These are phyloP conservation scores for Trichoderma sp. DNA, from an alignment of 2,329 filamentous ascomycete species.

Conservation along the genomic window DNA sequence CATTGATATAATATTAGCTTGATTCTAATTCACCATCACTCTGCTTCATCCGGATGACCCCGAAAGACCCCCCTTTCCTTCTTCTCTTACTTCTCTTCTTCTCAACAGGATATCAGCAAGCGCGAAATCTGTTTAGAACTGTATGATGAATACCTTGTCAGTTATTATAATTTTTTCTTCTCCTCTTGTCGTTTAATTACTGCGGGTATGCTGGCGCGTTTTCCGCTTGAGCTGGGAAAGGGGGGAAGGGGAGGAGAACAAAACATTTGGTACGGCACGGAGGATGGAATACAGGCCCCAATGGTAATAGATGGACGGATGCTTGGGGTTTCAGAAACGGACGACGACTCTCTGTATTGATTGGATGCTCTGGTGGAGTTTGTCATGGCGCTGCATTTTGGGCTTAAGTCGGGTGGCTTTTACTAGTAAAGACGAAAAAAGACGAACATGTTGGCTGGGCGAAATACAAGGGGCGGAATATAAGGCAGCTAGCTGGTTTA, in stretches of 20 bases:
- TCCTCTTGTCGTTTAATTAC: neutral
- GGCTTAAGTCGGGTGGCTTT: neutral
- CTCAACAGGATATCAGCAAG: constrained; percentile 15
- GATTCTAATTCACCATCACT: constrained; percentile 11
- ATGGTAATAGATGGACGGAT: neutral
- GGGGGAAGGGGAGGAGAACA: neutral
- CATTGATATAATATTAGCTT: constrained; percentile 2
- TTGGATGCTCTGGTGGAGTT: constrained; percentile 3
- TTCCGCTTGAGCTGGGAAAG: neutral
- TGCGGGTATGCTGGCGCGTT: constrained; percentile 1
- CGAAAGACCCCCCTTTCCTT: neutral
- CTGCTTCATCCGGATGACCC: neutral
- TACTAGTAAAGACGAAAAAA: neutral
- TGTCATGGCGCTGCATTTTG: constrained; percentile 11
- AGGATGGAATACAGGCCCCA: neutral
- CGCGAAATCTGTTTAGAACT: neutral
- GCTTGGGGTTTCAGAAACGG: neutral
- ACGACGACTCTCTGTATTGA: neutral
- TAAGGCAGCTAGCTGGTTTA: neutral
- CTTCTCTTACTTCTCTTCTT: constrained; percentile 2
- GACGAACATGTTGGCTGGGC: neutral
- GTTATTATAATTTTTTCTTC: neutral
- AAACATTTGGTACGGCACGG: neutral
- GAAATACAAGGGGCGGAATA: neutral
- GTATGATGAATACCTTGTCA: neutral